phyloP scores from a whole-genome alignment of 1,139 yeast genomes.

The Saccharomycopsis phalli region DNA sequence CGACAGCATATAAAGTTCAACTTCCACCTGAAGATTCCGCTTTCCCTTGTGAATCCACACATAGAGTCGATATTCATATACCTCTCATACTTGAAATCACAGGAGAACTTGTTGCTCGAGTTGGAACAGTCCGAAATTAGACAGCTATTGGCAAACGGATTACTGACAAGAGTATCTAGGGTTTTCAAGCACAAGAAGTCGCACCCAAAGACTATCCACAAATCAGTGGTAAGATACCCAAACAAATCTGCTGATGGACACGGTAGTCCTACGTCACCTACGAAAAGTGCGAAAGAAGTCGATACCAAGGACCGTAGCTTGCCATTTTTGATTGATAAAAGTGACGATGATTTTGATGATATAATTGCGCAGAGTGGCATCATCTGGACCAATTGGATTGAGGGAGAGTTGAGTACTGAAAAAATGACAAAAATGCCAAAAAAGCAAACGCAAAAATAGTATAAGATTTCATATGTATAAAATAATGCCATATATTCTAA shows the following conservation, averaged over 20 bases:
- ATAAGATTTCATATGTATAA: background rate
- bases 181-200: background rate
- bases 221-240: background rate
- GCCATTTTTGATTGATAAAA: conserved; percentile 18
- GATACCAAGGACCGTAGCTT: conserved; percentile 8
- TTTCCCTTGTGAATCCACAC: conserved; percentile 67
- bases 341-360: conserved; percentile 18
- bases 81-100: conserved; percentile 70
- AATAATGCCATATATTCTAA: background rate
- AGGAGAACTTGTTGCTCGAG: conserved; percentile 70
- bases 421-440: background rate
- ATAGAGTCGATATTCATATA: conserved; percentile 69
- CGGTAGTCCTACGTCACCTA: background rate
- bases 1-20: conserved; percentile 10
- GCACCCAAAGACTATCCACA: background rate
- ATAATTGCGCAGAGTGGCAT: conserved; percentile 12
- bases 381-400: conserved; percentile 18
- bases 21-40: conserved; percentile 35
- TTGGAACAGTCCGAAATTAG: conserved; percentile 85
- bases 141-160: conserved; percentile 47
- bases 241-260: background rate
- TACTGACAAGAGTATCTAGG: conserved; percentile 2
- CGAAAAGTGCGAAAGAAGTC: conserved; percentile 2
- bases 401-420: conserved; percentile 2
- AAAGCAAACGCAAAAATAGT: no score